Evolutionary conservation across 495 filamentous ascomycete genomes (phyloP).

Genomic region (Tetracladium setigerum): DNA sequence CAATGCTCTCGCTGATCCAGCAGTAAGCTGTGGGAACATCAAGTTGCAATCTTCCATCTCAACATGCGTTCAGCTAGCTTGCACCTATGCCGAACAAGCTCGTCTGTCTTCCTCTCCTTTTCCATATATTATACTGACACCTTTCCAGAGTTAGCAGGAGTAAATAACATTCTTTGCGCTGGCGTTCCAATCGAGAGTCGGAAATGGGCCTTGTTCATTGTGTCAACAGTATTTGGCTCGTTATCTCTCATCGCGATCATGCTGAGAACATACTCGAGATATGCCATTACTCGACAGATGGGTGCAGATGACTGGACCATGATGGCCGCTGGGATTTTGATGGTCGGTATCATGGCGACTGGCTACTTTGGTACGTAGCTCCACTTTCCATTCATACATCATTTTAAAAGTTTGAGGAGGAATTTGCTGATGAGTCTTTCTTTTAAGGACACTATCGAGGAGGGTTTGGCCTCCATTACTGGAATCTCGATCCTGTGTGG

Average conservation of each 20-base stretch:
- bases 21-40: conserved; percentile 3
- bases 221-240: not conserved
- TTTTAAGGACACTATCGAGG: no score
- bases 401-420: not conserved
- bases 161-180: not conserved
- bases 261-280: conserved; percentile 9
- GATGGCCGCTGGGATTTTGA: not conserved
- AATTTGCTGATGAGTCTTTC: no score
- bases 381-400: not conserved
- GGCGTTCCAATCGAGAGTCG: conserved; percentile 3
- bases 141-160: not conserved
- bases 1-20: not conserved
- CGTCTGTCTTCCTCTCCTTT: not conserved
- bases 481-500: conserved; percentile 3
- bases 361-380: conserved; percentile 3
- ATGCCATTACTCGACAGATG: not conserved
- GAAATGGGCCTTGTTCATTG: not conserved
- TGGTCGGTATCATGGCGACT: not conserved
- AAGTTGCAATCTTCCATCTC: conserved; percentile 1
- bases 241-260: conserved; percentile 6
- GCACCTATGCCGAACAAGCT: conserved; percentile 6
- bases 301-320: conserved; percentile 8
- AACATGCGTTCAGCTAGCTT: not conserved
- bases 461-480: conserved; percentile 5
- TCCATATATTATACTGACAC: not conserved